Conservation (phyloP, 306 rosid species). For the Inga oerstediana region DNA sequence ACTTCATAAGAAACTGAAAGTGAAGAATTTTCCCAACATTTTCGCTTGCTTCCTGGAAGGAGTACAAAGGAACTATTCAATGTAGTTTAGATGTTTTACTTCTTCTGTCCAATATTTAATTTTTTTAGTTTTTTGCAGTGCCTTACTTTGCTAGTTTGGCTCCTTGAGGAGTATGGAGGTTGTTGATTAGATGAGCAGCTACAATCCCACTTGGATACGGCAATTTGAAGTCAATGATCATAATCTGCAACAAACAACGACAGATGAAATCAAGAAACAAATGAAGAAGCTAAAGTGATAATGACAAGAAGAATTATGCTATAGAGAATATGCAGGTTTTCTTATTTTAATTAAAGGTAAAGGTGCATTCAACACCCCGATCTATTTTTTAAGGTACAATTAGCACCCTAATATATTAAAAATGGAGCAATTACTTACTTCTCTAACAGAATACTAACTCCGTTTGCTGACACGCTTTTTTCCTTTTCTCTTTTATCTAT, state of each 20-base stretch:
- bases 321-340: neutral
- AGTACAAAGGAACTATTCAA: neutral
- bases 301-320: neutral
- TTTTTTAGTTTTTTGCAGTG: conserved; percentile 1
- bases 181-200: conserved; percentile 63
- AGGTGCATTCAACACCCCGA: too few species aligned
- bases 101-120: neutral
- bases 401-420: too few species aligned
- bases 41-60: conserved; percentile 57
- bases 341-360: neutral
- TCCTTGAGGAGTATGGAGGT: conserved; percentile 65
- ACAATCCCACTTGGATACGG: conserved; percentile 68
- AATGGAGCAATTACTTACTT: too few species aligned
- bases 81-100: neutral
- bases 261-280: neutral
- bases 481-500: too few species aligned
- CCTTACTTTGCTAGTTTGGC: conserved; percentile 60
- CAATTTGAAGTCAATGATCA: conserved; percentile 56
- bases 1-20: conserved; percentile 51
- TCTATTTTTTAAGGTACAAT: conserved; percentile 38
- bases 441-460: too few species aligned
- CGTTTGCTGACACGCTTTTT: too few species aligned
- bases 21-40: conserved; percentile 53
- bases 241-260: conserved; percentile 39
- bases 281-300: too few species aligned